Conservation (phyloP, 169 alveolate genomes). For the Plasmodium vivax region DNA sequence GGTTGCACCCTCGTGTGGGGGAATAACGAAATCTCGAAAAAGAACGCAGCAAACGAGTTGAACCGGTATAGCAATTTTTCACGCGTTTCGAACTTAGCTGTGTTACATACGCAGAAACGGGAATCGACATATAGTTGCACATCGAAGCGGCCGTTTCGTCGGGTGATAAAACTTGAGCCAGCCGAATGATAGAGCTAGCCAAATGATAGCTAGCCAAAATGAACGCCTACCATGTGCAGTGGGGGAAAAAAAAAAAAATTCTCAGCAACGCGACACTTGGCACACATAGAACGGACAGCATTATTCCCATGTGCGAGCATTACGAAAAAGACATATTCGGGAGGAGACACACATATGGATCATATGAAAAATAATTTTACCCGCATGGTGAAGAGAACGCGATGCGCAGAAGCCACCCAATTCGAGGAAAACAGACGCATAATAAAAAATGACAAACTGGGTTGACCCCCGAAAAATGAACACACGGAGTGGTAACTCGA, state of each 20-base stretch:
- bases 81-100: neutral
- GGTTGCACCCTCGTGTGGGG: neutral
- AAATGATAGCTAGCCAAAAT: neutral
- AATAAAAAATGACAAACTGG: neutral
- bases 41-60: neutral
- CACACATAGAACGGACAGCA: neutral
- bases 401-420: neutral
- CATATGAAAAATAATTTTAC: conserved; percentile 38
- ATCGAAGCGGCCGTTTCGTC: neutral
- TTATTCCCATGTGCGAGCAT: neutral
- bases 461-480: neutral
- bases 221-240: neutral
- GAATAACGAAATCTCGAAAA: neutral
- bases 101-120: neutral
- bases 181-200: neutral
- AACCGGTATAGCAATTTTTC: neutral
- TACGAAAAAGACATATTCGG: conserved; percentile 7
- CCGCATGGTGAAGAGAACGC: neutral
- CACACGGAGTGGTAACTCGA: neutral
- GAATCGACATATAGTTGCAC: neutral
- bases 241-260: neutral
- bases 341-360: neutral
- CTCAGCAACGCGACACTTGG: neutral
- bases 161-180: neutral
- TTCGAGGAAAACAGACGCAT: neutral